Evolutionary conservation across 345 rosid species (phyloP).

Genomic region (Pistacia integerrima): DNA sequence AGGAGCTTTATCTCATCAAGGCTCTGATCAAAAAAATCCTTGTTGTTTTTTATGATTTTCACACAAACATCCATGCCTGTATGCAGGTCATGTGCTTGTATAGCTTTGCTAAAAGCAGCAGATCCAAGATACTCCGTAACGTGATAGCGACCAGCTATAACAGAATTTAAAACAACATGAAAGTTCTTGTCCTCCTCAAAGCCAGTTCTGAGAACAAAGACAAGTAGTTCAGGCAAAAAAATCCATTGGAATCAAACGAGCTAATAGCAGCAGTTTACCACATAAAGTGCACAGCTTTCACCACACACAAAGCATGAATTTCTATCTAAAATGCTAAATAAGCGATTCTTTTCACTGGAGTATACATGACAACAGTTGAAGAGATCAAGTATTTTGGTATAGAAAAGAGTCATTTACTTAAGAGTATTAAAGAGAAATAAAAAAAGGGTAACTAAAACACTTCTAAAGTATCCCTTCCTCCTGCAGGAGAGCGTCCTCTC

Average conservation of each 20-base stretch:
- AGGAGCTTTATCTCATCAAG: constrained; percentile 99
- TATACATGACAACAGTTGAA: not conserved
- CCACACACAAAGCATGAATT: not conserved
- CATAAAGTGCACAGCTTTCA: not conserved
- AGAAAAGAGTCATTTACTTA: not conserved
- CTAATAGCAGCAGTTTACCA: not conserved
- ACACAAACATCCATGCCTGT: constrained; percentile 99
- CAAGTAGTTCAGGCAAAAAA: constrained; percentile 20
- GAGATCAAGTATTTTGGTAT: not conserved
- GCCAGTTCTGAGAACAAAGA: constrained; percentile 77
- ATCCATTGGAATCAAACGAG: constrained; percentile 16
- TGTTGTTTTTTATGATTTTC: constrained; percentile 97
- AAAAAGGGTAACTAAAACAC: not conserved
- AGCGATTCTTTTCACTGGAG: not conserved
- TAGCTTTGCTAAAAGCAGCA: constrained; percentile 99
- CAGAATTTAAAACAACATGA: constrained; percentile 91
- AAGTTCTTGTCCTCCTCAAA: constrained; percentile 99
- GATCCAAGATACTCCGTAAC: constrained; percentile 99
- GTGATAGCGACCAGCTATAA: constrained; percentile 95
- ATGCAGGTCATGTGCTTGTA: constrained; percentile 98
- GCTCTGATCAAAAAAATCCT: constrained; percentile 99
- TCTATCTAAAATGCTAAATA: constrained; percentile 3
- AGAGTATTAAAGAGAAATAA: not conserved
- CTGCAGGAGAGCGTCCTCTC: not conserved
- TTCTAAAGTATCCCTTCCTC: not conserved